Evolutionary conservation across 352 stramenopile genomes (phyloP).

Genomic region (Globisporangium paddicum): DNA sequence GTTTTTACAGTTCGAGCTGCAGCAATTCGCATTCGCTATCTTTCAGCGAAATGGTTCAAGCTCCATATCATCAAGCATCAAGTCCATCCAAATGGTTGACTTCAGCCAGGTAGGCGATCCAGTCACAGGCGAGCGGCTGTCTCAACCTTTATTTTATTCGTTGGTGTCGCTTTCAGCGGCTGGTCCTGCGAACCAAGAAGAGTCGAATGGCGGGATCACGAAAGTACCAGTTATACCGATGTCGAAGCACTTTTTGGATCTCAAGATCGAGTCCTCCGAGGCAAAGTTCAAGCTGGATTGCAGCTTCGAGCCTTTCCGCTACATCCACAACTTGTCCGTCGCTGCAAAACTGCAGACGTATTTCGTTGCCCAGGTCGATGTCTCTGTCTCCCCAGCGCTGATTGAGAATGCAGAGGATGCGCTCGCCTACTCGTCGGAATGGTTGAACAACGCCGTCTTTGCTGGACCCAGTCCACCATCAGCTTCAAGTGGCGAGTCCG

Average conservation of each 20-base stretch:
- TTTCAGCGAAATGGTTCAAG: constrained; percentile 52
- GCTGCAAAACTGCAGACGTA: constrained; percentile 61
- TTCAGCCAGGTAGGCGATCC: constrained; percentile 33
- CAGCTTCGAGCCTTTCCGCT: constrained; percentile 54
- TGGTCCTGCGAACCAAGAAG: constrained; percentile 2
- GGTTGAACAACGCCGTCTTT: constrained; percentile 53
- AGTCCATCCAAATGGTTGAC: constrained; percentile 60
- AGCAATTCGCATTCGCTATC: constrained; percentile 57
- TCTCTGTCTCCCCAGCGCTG: constrained; percentile 32
- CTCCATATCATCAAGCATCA: constrained; percentile 51
- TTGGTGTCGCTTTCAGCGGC: constrained; percentile 14
- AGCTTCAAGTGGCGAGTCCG: background rate
- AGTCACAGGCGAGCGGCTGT: constrained; percentile 4
- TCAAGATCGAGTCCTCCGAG: constrained; percentile 57
- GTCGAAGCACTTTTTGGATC: constrained; percentile 33
- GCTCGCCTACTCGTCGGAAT: constrained; percentile 39
- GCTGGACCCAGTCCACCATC: constrained; percentile 9
- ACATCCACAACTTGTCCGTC: constrained; percentile 68
- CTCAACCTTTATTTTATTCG: constrained; percentile 39
- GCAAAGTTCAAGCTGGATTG: constrained; percentile 52
- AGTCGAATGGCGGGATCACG: background rate
- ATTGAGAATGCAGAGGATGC: constrained; percentile 55
- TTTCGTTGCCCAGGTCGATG: constrained; percentile 48
- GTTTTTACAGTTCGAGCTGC: constrained; percentile 66
- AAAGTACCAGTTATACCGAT: constrained; percentile 1